phyloP scores from a whole-genome alignment of 805 yeast genomes.

The Ogataea ganodermae region DNA sequence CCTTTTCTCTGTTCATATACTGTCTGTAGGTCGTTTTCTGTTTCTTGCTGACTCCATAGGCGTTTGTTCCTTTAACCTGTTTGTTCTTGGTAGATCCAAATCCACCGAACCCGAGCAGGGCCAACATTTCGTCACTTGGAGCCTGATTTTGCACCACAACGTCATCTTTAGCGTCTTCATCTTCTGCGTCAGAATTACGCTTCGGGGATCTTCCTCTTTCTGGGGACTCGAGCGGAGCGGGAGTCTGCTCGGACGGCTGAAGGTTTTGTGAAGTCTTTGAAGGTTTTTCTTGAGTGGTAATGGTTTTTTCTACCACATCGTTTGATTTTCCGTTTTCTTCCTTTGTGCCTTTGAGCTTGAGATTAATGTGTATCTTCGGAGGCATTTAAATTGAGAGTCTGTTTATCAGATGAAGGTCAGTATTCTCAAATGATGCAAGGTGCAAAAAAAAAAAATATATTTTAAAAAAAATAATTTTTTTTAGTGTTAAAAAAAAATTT shows the following conservation, averaged over 20 bases:
- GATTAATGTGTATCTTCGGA: conserved; percentile 26
- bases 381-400: conserved; percentile 10
- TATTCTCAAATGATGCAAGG: conserved; percentile 2
- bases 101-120: conserved; percentile 59
- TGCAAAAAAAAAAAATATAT: conserved; percentile 1
- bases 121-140: conserved; percentile 36
- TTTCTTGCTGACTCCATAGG: conserved; percentile 42
- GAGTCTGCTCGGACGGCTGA: background rate
- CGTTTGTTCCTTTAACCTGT: conserved; percentile 51
- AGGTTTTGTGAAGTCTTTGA: background rate
- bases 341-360: conserved; percentile 12
- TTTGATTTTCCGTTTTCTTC: conserved; percentile 17
- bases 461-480: background rate
- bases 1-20: conserved; percentile 59
- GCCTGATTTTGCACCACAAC: conserved; percentile 8
- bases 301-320: background rate
- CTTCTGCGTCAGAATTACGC: background rate
- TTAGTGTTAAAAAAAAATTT: conserved; percentile 5
- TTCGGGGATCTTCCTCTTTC: conserved; percentile 16
- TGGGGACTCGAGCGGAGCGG: background rate
- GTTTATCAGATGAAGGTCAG: too few species aligned
- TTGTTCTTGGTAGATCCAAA: conserved; percentile 59
- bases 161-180: conserved; percentile 1
- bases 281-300: background rate
- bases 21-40: conserved; percentile 52